Conservation (phyloP, 495 filamentous ascomycete genomes). For the Hypoxylon perforatum region DNA sequence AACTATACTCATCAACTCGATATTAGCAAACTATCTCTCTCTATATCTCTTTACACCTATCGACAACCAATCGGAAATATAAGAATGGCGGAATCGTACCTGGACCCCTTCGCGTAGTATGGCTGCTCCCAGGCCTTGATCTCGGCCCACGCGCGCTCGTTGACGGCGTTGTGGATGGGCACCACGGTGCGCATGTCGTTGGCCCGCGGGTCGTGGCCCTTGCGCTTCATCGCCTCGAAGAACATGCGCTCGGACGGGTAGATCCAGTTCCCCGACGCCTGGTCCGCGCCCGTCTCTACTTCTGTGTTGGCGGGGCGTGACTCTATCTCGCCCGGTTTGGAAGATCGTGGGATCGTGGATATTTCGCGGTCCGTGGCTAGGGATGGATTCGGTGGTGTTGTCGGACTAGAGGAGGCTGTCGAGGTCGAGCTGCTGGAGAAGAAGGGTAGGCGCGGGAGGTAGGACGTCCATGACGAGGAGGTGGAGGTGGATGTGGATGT, state of each 20-base stretch:
- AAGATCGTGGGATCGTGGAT: constrained; percentile 81
- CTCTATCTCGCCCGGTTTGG: constrained; percentile 47
- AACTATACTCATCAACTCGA: constrained; percentile 53
- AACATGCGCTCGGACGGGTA: constrained; percentile 97
- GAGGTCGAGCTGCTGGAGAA: constrained; percentile 39
- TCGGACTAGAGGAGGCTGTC: constrained; percentile 38
- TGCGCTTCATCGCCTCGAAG: constrained; percentile 93
- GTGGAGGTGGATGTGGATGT: constrained; percentile 35
- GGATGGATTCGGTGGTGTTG: constrained; percentile 35
- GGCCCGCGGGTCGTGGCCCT: constrained; percentile 68
- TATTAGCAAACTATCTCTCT: not conserved
- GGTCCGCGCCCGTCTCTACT: constrained; percentile 73
- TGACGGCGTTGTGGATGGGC: constrained; percentile 98
- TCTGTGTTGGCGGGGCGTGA: constrained; percentile 74
- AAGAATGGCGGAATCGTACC: constrained; percentile 41
- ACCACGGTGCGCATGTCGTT: constrained; percentile 88
- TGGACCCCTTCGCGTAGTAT: constrained; percentile 66
- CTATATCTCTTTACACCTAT: too few relatives aligned
- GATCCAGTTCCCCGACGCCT: constrained; percentile 84
- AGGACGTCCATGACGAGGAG: constrained; percentile 51
- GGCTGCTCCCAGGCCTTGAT: constrained; percentile 86
- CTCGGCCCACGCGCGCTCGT: constrained; percentile 87
- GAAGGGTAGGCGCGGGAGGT: constrained; percentile 47
- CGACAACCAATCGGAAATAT: too few relatives aligned
- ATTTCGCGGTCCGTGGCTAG: constrained; percentile 75